Evolutionary conservation across 2,329 filamentous ascomycete genomes (phyloP), one percentile per base, ranked within the genome.

Genomic region (Pezicula rhizophila): DNA sequence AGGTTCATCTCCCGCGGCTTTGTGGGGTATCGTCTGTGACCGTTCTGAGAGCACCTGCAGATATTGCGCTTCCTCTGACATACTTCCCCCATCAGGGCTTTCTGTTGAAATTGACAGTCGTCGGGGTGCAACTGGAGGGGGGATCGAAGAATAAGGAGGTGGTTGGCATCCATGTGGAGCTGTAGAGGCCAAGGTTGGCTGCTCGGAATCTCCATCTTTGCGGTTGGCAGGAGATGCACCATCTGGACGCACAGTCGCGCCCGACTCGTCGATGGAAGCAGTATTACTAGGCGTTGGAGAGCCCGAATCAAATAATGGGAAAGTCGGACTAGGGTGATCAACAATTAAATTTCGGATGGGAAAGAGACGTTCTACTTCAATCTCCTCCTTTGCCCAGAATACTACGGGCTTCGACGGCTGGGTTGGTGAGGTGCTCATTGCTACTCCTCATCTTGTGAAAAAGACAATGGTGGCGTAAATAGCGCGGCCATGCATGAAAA

Each of bases 261-360:
- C 31, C 15, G 25, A 31, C 18, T 18, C 23, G 2, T 39, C 38
- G 4, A 25, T 42, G 14, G 35, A 26, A 34, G 49, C 46, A 31
- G 34, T 38, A 8, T 38, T 14, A 7, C 23, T 23, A 23, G 23
- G 23, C 14, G n/a, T 38, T 14, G 35, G 14, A 15, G 35, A 15
- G 4, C 35, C 8, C 3, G 18, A 8, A 15, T 26, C 5, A 25
- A 42, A 25, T 14, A n/a, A 11, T 8, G 10, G 3, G 18, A 11
- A 5, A 15, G 8, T 25, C 2, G 20, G 11, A 23, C 23, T 23
- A 8, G 23, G 12, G 20, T 25, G n/a, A 4, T 42, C 20, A 8
- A 15, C 28, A 15, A 58, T 31, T 17, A 60, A 46, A 52, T 55
- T 56, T 18, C 58, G 53, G 31, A 60, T 60, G 7, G 58, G 57